Conservation (phyloP, 2,329 filamentous ascomycete genomes). For the Stachybotrys chlorohalonatus region DNA sequence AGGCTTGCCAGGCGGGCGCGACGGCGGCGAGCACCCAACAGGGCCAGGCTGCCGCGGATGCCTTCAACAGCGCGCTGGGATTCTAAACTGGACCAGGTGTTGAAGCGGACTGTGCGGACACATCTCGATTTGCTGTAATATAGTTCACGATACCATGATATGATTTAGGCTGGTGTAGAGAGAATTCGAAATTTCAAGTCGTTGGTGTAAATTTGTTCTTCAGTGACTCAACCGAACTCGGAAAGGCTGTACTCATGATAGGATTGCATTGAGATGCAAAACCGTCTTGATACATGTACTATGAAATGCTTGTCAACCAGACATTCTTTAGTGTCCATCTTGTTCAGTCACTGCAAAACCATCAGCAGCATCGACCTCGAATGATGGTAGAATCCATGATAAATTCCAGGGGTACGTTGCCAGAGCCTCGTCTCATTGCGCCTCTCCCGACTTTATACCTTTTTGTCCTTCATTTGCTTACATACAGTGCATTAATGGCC, state of each 20-base stretch:
- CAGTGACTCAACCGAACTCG: too few relatives aligned
- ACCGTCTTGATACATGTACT: too few relatives aligned
- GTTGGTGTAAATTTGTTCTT: too few relatives aligned
- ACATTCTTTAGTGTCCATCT: too few relatives aligned
- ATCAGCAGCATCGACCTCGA: neutral
- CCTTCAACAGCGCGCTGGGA: slow-evolving; percentile 12
- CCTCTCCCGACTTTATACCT: neutral
- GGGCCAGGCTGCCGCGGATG: slow-evolving; percentile 14
- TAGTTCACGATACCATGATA: neutral
- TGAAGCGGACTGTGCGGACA: neutral
- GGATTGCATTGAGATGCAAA: too few relatives aligned
- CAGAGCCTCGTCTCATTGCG: neutral
- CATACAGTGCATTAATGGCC: slow-evolving; percentile 51
- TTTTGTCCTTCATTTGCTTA: slow-evolving; percentile 9
- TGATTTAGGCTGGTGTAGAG: neutral
- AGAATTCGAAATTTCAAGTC: neutral
- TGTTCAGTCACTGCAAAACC: neutral
- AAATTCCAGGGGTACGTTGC: neutral
- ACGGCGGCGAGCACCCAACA: slow-evolving; percentile 11
- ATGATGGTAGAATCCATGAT: neutral
- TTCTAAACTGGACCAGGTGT: neutral
- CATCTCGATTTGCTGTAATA: neutral
- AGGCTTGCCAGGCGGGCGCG: slow-evolving; percentile 8
- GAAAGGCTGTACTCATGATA: too few relatives aligned
- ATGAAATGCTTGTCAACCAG: too few relatives aligned